Base-by-base conservation (phyloP, 306 rosid species). In the Prunus dulcis region DNA sequence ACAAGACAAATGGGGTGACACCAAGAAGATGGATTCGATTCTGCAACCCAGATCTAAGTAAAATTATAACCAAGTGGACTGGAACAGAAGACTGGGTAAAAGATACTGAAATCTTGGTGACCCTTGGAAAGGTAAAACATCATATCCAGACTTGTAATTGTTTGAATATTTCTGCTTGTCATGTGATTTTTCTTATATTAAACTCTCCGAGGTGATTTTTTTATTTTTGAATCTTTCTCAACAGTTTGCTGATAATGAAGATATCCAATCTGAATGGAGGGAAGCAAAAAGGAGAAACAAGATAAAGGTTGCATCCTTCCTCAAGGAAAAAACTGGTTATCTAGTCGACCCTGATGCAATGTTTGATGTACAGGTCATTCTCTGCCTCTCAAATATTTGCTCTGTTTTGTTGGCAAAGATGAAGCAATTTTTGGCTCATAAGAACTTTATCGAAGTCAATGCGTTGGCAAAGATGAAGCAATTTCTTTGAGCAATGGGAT, bases 1-100 rank as follows among this genome's bases (percentile, higher is more conserved):
- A 95, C 82, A 95, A 95, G 84, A 95, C 99, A 80, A 95, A 95
- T 83, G 99, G 99, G 34, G 99, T 95, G 75, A 95, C 99, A 34
- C 97, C 99, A 25, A 86, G 99, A 87, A 89, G 99, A 84, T 95
- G 99, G 99, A 90, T 95, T 84, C 86, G 87, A 79, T 95, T 92
- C 81, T 95, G 99, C 76, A 95, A 95, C 84, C 97, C 96, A 68
- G 86, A 73, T 65, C 81, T 95, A 88, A 88, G 99, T 85, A 82
- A 83, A 62, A 84, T 95, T 66, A 82, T 95, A 80, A 85, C 91
- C 22, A 74, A 86, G 76, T 87, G 97, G 93, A 84, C 86, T 87
- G 92, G 93, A 71, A 85, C 97, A 28, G 97, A 95, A 66, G 97
- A 90, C 62, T 95, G 99, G 99, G 89, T 95, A 85, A 84, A 92